These are phyloP conservation scores for Oryza glaberrima DNA, from an alignment of 176 grass and related monocot genomes.

Conservation along the genomic window DNA sequence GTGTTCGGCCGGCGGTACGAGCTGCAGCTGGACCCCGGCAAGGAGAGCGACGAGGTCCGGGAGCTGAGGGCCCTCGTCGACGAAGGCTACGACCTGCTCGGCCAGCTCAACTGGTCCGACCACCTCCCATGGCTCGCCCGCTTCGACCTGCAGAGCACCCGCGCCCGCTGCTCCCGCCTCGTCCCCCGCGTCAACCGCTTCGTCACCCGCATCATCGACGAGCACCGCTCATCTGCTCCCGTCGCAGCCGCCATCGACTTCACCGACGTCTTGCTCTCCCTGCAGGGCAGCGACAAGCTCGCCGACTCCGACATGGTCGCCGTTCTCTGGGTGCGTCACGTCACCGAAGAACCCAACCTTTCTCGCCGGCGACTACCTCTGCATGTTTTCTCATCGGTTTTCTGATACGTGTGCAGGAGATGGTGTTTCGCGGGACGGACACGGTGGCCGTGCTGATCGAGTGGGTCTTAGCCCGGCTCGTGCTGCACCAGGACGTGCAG, in stretches of 20 bases:
- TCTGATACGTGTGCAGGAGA: constrained; percentile 60
- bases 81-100: constrained; percentile 88
- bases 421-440: constrained; percentile 94
- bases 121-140: constrained; percentile 71
- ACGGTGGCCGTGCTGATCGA: constrained; percentile 92
- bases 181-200: constrained; percentile 67
- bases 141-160: constrained; percentile 66
- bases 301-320: constrained; percentile 77
- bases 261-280: constrained; percentile 79
- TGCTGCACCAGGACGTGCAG: constrained; percentile 81
- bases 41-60: constrained; percentile 51
- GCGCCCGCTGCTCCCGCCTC: constrained; percentile 60
- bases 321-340: constrained; percentile 76
- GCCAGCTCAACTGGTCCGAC: constrained; percentile 89
- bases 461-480: constrained; percentile 81
- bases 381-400: neutral
- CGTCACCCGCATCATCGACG: constrained; percentile 71
- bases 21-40: constrained; percentile 40
- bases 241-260: constrained; percentile 44
- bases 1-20: constrained; percentile 75
- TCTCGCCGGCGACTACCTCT: neutral
- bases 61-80: constrained; percentile 68
- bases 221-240: constrained; percentile 36
- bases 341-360: neutral
- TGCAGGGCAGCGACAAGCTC: constrained; percentile 61